Base-by-base conservation (phyloP, 2,329 filamentous ascomycete genomes). In the Ophiostoma quercus region DNA sequence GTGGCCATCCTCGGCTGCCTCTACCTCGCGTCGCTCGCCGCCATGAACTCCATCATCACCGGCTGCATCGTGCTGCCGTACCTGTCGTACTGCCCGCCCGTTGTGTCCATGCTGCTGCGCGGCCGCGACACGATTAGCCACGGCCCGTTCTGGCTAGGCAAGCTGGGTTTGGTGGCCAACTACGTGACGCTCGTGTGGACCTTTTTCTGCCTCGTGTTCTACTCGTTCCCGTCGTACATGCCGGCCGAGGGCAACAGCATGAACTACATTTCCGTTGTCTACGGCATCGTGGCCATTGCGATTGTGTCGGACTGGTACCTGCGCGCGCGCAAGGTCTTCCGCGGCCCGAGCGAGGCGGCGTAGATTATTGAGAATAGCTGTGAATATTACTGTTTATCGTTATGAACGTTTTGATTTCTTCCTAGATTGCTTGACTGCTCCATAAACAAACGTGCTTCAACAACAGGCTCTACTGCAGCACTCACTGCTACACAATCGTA, bases 41-140 rank as follows among this genome's bases (percentile, higher is more conserved):
- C 67, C 3, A 70, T 72, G 51, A 69, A 72, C 54, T 39, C 66
- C 12, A 67, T 72, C 19, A 34, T 67, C 25, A 66, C 66, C 9
- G 57, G 69, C 43, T 66, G 63, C 37, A 70, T 71, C 67, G 78
- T 82, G 39, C 81, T 81, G 0, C 74, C 81, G 39, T 79, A 79
- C 69, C 74, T 80, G 6, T 82, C 84, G 74, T 81, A 81, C 74
- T 79, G 84, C 68, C 82, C 80, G n/a, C 83, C 80, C 54, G 77
- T 79, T 1, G 78, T 79, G 19, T 82, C 82, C 0, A 74, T 77
- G 16, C 74, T 83, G 8, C 76, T 83, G 14, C 79, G 79, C 0
- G 39, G 51, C 25, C 60, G 39, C 32, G 39, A 51, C 39, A 67
- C 8, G 63, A 51, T 67, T n/a, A n/a, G n/a, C 34, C 76, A 84